Base-by-base conservation (phyloP, 1,284 basidiomycete genomes). In the Ceratobasidium sp. region DNA sequence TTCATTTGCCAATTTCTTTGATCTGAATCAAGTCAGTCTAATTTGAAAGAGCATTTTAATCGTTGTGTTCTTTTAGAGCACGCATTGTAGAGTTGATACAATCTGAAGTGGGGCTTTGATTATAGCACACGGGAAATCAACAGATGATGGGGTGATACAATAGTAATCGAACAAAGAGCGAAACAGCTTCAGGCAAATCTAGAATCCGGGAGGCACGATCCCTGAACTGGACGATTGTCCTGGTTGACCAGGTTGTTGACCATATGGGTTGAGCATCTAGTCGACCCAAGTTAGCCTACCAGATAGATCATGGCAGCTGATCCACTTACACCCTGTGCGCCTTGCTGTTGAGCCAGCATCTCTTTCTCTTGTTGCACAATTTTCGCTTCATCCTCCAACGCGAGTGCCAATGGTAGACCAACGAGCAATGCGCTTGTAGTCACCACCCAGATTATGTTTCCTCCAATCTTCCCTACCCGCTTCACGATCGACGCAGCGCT, bases 301-400 rank as follows among this genome's bases (percentile, higher is more conserved):
- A 55, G 59, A 39, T 39, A 28, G 34, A 48, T 16, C 41, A 62
- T 41, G 16, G 28, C 48, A 50, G 14, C 30, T 16, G 41, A 86
- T 87, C 75, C 74, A 94, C 94, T 58, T 46, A 70, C 67, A 23
- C 67, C 67, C 87, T 92, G 91, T 82, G 96, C 94, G 21, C 96
- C 96, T 79, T 94, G 90, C 80, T 95, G 94, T 81, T 97, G 95
- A 65, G 93, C 93, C 76, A 93, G 84, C 87, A 96, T 90, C 82
- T 98, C 96, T 83, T 93, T 92, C 83, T 99, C 97, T 83, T 98
- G 96, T 72, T 92, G 90, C 4, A 96, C 91, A 74, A 97, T 88
- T 82, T 95, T 94, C 62, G 92, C 92, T 84, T 99, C 97, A 82
- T 97, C 97, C 82, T 99, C 97, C 76, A 98, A 86, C 72, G 91